Evolutionary conservation across 1,284 basidiomycete genomes (phyloP).

Genomic region (Ustilago vetiveriae): DNA sequence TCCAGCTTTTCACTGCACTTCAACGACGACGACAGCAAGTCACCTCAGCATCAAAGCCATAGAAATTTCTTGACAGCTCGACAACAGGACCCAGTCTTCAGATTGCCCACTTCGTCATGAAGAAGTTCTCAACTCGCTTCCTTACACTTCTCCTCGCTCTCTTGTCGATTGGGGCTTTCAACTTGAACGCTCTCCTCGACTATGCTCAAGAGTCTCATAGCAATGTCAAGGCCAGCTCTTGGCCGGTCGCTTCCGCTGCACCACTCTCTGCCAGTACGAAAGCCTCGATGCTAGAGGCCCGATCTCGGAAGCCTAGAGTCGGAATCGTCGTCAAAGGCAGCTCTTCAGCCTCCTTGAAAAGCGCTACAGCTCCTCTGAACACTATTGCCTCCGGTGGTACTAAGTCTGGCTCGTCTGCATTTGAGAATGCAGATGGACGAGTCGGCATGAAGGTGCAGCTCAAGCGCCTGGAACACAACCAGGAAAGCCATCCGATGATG

Average conservation of each 20-base stretch:
- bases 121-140: slow-evolving; percentile 35
- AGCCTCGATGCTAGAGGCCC: not conserved
- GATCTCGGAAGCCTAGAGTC: slow-evolving; percentile 29
- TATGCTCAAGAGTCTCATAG: not conserved
- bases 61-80: too few relatives aligned
- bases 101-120: too few relatives aligned
- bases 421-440: slow-evolving; percentile 13
- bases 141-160: slow-evolving; percentile 52
- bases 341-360: not conserved
- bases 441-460: slow-evolving; percentile 46
- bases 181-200: slow-evolving; percentile 21
- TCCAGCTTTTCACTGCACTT: too few relatives aligned
- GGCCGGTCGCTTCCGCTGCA: slow-evolving; percentile 21
- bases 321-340: slow-evolving; percentile 44
- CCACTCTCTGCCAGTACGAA: slow-evolving; percentile 2
- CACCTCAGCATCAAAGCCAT: too few relatives aligned
- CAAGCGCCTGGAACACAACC: slow-evolving; percentile 21
- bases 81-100: too few relatives aligned
- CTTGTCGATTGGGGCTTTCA: slow-evolving; percentile 44
- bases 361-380: slow-evolving; percentile 6
- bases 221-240: not conserved
- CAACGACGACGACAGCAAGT: too few relatives aligned
- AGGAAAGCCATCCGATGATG: slow-evolving; percentile 34
- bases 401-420: slow-evolving; percentile 8
- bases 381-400: slow-evolving; percentile 13